phyloP scores from a whole-genome alignment of 306 rosid species.

The Gynostemma pentaphyllum region DNA sequence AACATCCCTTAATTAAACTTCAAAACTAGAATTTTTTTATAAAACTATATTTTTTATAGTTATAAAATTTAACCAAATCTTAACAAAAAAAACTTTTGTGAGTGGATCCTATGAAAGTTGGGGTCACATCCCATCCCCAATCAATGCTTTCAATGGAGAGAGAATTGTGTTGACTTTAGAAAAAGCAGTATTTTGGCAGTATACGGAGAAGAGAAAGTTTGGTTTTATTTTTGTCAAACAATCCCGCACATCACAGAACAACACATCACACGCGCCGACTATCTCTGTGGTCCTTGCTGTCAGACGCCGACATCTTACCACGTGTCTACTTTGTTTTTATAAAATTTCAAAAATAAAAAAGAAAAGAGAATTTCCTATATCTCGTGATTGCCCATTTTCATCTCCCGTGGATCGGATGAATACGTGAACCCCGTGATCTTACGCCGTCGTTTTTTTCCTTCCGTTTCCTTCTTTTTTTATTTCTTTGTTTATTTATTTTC shows the following conservation, averaged over 20 bases:
- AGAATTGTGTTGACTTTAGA: background rate
- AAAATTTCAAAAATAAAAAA: too few species aligned
- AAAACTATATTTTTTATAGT: too few species aligned
- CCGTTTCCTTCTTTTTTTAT: background rate
- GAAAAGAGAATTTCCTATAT: background rate
- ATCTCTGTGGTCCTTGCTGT: background rate
- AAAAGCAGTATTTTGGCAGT: conserved; percentile 4
- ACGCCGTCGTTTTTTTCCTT: conserved; percentile 4
- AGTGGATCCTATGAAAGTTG: too few species aligned
- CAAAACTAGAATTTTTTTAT: too few species aligned
- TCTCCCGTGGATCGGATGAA: background rate
- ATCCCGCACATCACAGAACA: too few species aligned
- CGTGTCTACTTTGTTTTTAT: too few species aligned
- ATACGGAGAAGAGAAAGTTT: background rate
- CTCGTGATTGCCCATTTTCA: conserved; percentile 2
- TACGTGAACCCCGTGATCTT: background rate
- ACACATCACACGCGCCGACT: background rate
- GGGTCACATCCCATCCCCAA: background rate
- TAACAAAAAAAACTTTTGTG: too few species aligned
- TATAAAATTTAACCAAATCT: too few species aligned
- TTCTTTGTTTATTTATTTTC: background rate
- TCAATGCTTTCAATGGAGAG: background rate
- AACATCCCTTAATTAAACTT: too few species aligned
- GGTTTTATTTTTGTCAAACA: background rate
- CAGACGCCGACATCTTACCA: background rate